Evolutionary conservation across 495 filamentous ascomycete species (phyloP).

Genomic region (Penicillium simplicissimum): DNA sequence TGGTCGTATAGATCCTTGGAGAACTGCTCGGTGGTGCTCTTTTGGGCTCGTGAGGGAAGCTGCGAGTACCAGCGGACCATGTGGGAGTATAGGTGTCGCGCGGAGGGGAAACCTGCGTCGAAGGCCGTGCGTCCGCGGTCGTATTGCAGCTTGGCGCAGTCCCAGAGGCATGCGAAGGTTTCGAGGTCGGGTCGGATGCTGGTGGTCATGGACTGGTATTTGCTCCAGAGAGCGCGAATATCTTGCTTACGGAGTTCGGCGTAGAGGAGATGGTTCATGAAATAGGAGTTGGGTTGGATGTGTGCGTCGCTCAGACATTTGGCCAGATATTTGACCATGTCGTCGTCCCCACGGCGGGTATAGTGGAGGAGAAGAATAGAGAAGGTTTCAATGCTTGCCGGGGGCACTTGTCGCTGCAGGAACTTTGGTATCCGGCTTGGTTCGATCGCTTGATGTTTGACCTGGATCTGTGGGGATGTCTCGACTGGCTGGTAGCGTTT

Average conservation of each 20-base stretch:
- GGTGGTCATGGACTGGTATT: slow-evolving; percentile 53
- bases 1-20: slow-evolving; percentile 56
- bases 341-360: slow-evolving; percentile 56
- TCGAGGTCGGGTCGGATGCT: slow-evolving; percentile 60
- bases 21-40: slow-evolving; percentile 37
- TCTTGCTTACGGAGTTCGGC: slow-evolving; percentile 56
- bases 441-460: slow-evolving; percentile 17
- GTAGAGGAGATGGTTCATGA: slow-evolving; percentile 74
- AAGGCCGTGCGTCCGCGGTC: slow-evolving; percentile 44
- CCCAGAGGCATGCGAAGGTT: slow-evolving; percentile 71
- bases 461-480: slow-evolving; percentile 25
- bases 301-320: slow-evolving; percentile 57
- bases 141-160: slow-evolving; percentile 54
- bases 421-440: slow-evolving; percentile 34
- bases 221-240: slow-evolving; percentile 52
- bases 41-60: slow-evolving; percentile 30
- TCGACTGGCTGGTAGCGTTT: slow-evolving; percentile 33
- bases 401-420: slow-evolving; percentile 46
- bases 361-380: slow-evolving; percentile 73
- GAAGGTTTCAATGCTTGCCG: slow-evolving; percentile 76
- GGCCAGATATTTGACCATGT: slow-evolving; percentile 57
- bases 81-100: slow-evolving; percentile 59
- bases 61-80: slow-evolving; percentile 57
- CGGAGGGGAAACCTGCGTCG: slow-evolving; percentile 40
- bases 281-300: slow-evolving; percentile 64